A percentile compares a stretch with the other conserved stretches of the same genome.
These are phyloP conservation scores for Fragilaria radians DNA, from an alignment of 108 stramenopile genomes.

Conservation along the genomic window DNA sequence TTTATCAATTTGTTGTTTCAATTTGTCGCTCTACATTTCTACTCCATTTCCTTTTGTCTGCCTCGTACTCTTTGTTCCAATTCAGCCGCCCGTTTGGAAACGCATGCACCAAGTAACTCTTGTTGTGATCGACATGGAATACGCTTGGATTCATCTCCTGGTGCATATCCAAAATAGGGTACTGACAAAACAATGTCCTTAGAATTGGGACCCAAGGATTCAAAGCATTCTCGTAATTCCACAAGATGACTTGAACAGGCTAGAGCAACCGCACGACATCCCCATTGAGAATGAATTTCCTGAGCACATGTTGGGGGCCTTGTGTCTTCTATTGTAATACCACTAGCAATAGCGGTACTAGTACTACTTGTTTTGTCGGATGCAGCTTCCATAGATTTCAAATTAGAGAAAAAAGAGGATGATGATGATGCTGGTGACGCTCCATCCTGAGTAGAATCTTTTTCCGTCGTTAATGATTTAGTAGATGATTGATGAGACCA, in stretches of 20 bases:
- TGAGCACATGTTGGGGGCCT: slow-evolving; percentile 1
- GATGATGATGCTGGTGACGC: neutral
- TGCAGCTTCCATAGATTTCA: neutral
- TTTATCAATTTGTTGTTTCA: too few relatives aligned
- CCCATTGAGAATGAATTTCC: neutral
- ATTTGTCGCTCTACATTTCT: too few relatives aligned
- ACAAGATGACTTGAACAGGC: slow-evolving; percentile 1
- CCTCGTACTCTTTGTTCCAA: neutral
- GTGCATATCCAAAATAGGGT: neutral
- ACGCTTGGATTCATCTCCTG: neutral
- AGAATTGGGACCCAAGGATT: neutral
- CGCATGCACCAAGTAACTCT: neutral
- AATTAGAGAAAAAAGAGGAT: neutral
- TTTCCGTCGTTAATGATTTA: neutral
- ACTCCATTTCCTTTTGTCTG: neutral
- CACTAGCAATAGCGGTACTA: neutral
- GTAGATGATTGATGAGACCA: neutral
- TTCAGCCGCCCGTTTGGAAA: neutral
- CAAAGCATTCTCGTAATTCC: neutral
- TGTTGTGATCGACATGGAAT: slow-evolving; percentile 4
- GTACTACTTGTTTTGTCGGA: neutral
- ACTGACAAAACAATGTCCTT: neutral
- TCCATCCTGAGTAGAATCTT: neutral
- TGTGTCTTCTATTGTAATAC: too few relatives aligned
- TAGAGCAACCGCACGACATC: slow-evolving; percentile 3